Conservation (phyloP, 352 stramenopile species). For the Globisporangium perplexum region DNA sequence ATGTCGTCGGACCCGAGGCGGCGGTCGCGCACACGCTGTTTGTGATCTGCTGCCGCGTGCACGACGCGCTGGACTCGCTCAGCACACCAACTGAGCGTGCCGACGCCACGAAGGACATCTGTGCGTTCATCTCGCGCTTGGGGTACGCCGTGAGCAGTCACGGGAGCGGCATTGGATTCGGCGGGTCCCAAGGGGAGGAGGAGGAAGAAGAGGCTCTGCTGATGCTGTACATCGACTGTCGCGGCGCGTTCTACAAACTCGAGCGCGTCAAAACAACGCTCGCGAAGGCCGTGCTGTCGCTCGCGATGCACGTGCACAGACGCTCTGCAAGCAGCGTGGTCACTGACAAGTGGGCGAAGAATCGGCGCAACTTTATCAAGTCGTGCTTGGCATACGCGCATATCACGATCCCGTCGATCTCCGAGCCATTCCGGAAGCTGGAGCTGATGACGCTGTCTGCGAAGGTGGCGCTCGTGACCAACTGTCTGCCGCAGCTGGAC, state of each 20-base stretch:
- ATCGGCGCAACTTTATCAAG: constrained; percentile 73
- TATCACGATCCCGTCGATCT: constrained; percentile 87
- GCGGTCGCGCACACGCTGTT: constrained; percentile 84
- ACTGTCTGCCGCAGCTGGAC: constrained; percentile 85
- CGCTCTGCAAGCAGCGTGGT: constrained; percentile 11
- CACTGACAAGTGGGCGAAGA: constrained; percentile 22
- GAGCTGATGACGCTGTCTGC: constrained; percentile 60
- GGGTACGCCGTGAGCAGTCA: constrained; percentile 21
- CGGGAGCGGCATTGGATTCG: not conserved
- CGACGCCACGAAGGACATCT: constrained; percentile 64
- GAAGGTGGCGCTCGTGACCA: constrained; percentile 62
- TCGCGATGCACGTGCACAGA: constrained; percentile 57
- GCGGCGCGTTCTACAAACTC: constrained; percentile 84
- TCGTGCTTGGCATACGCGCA: constrained; percentile 87
- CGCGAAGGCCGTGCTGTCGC: constrained; percentile 41
- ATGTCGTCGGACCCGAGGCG: constrained; percentile 65
- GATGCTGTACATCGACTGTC: constrained; percentile 85
- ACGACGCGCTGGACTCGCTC: constrained; percentile 80
- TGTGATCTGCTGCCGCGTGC: constrained; percentile 76
- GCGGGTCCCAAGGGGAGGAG: constrained; percentile 16
- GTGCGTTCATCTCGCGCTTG: constrained; percentile 72
- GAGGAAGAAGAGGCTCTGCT: constrained; percentile 81
- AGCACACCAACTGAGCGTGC: constrained; percentile 49
- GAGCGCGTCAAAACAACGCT: constrained; percentile 66
- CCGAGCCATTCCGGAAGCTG: constrained; percentile 37